phyloP scores from a whole-genome alignment of 768 basidiomycete species.

The Boletus subparvulus region DNA sequence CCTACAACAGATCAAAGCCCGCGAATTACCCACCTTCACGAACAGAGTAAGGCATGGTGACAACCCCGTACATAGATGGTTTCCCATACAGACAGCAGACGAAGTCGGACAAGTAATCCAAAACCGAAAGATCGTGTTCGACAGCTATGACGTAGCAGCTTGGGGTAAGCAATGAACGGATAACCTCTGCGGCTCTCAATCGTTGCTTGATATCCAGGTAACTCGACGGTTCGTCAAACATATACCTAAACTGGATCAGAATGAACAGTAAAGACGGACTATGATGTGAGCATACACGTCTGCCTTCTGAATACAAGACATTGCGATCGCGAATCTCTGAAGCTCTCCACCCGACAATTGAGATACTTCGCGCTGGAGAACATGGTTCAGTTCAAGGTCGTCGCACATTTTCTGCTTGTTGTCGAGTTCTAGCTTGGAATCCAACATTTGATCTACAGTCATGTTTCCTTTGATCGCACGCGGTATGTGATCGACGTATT shows the following conservation, averaged over 20 bases:
- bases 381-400: constrained; percentile 83
- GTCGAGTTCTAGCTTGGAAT: constrained; percentile 82
- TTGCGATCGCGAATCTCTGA: constrained; percentile 97
- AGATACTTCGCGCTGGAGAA: constrained; percentile 78
- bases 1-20: neutral
- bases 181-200: constrained; percentile 91
- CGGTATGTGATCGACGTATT: constrained; percentile 99
- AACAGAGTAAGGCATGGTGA: constrained; percentile 98
- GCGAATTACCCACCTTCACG: constrained; percentile 71
- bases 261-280: neutral
- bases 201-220: constrained; percentile 97
- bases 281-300: constrained; percentile 71
- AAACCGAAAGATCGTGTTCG: constrained; percentile 97
- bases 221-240: constrained; percentile 99
- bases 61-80: constrained; percentile 96
- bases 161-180: constrained; percentile 79
- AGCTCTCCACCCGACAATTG: constrained; percentile 96
- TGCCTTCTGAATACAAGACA: constrained; percentile 92
- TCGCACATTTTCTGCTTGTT: constrained; percentile 87
- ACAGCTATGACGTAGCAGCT: constrained; percentile 95
- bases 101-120: constrained; percentile 98
- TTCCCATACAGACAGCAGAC: constrained; percentile 98
- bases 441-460: constrained; percentile 89
- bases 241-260: constrained; percentile 59
- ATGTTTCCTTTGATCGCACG: constrained; percentile 88